Base-by-base conservation (phyloP, 805 yeast genomes). In the Priceomyces fermenticarens region DNA sequence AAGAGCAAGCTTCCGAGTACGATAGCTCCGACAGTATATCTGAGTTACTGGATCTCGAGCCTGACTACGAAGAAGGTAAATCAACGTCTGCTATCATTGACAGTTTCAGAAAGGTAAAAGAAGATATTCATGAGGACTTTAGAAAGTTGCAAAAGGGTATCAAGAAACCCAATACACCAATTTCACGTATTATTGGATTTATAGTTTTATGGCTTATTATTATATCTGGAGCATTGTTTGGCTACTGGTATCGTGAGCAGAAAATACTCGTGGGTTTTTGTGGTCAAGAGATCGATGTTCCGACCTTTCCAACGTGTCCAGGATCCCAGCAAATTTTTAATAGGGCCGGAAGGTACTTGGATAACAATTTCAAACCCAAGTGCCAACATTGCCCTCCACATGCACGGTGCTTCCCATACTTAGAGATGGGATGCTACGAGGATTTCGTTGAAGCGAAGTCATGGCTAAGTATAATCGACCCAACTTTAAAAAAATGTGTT, bases 311-410 rank as follows among this genome's bases (percentile, higher is more conserved):
- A 1, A 36, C 47, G 10, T 40, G 55, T 17, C 48, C 52, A 2
- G 53, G 58, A 4, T 50, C 57, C 4, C 62, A 63, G 25, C 53
- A 60, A 0, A 52, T 58, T 35, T 44, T 78, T 20, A 48, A 58
- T 3, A 36, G 50, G 8, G 29, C 72, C 8, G 86, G 84, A 31
- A 51, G 60, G 0, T 62, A 66, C 42, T 58, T 85, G 42, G 77
- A 75, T 36, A 42, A 55, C 0, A 53, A 62, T 31, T 57, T 73
- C 37, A 73, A 73, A 36, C 95, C 95, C 2, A 34, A 49, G 0
- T 91, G 99, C 64, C 63, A 76, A 3, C 77, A 77, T 17, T 91
- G 98, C 57, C 97, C 98, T 2, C 75, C 72, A 3, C 82, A 90
- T 62, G 93, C 90, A 0, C 68, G 77, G 30, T 91, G 98, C 62